phyloP scores from a whole-genome alignment of 2,329 filamentous ascomycete genomes.

The Neurospora sp. region DNA sequence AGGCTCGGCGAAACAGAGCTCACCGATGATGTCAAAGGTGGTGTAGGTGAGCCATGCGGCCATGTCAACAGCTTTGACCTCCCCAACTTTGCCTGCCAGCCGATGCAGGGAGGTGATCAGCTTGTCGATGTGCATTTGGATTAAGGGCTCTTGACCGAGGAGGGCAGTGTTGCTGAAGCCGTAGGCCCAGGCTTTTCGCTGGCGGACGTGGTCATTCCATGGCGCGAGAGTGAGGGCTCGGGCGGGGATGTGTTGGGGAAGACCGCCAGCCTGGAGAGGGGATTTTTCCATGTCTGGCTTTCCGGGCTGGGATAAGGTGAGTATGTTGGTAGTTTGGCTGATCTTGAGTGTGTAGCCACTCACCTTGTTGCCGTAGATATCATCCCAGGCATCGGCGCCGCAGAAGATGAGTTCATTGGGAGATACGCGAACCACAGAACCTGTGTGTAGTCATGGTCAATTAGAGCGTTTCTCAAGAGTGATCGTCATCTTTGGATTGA shows the following conservation, averaged over 20 bases:
- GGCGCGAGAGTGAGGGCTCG: constrained; percentile 4
- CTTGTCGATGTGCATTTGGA: constrained; percentile 16
- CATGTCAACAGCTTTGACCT: constrained; percentile 13
- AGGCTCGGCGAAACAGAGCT: constrained; percentile 19
- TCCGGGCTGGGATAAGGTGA: constrained; percentile 1
- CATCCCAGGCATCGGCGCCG: constrained; percentile 19
- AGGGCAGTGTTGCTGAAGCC: constrained; percentile 20
- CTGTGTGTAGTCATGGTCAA: constrained; percentile 1
- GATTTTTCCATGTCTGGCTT: constrained; percentile 21
- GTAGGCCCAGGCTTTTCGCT: constrained; percentile 18
- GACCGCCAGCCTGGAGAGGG: constrained; percentile 18
- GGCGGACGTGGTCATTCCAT: constrained; percentile 16
- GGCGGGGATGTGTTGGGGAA: constrained; percentile 7
- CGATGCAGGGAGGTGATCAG: constrained; percentile 12
- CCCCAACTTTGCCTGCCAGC: constrained; percentile 3
- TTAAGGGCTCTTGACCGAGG: constrained; percentile 16
- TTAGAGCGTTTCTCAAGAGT: not conserved
- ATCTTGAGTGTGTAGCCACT: not conserved
- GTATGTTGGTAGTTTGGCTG: constrained; percentile 5
- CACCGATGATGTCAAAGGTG: constrained; percentile 18
- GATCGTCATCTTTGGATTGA: not conserved
- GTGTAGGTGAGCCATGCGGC: constrained; percentile 19
- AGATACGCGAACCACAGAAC: constrained; percentile 18
- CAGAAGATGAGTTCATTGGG: constrained; percentile 22
- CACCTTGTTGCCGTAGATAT: constrained; percentile 21